A percentile compares a stretch with the other conserved stretches of the same genome.
phyloP scores from a whole-genome alignment of 192 early-diverging fungal genomes.

The Jimgerdemannia flammicorona region DNA sequence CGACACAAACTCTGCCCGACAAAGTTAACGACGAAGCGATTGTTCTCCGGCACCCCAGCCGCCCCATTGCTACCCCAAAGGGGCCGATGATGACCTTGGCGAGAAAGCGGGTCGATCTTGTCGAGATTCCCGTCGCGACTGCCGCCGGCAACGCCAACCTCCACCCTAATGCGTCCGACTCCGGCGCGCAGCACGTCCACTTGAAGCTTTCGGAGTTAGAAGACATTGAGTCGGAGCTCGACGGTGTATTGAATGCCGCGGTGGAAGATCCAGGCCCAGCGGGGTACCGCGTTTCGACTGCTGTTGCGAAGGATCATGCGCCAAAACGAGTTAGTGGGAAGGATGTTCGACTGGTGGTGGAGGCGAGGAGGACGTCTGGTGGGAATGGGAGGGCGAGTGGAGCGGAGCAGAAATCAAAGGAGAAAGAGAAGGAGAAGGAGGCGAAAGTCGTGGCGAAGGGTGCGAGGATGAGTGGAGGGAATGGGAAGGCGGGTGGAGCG shows the following conservation, averaged over 20 bases:
- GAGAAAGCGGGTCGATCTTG: background rate
- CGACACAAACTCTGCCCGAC: background rate
- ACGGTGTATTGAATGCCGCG: background rate
- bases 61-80: background rate
- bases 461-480: background rate
- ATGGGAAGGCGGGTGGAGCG: too few species aligned
- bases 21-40: background rate
- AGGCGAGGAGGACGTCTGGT: background rate
- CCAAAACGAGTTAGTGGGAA: background rate
- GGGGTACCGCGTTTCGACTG: background rate
- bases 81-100: background rate
- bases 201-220: background rate
- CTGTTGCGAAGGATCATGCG: background rate
- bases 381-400: too few species aligned
- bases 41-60: background rate
- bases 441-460: background rate
- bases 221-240: background rate
- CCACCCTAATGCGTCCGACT: background rate
- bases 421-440: too few species aligned
- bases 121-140: background rate
- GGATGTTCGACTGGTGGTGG: background rate
- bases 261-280: background rate
- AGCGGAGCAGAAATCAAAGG: too few species aligned
- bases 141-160: background rate
- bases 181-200: background rate